These are phyloP conservation scores for Sarcodon sp. DNA, from an alignment of 768 basidiomycete genomes.

Conservation along the genomic window DNA sequence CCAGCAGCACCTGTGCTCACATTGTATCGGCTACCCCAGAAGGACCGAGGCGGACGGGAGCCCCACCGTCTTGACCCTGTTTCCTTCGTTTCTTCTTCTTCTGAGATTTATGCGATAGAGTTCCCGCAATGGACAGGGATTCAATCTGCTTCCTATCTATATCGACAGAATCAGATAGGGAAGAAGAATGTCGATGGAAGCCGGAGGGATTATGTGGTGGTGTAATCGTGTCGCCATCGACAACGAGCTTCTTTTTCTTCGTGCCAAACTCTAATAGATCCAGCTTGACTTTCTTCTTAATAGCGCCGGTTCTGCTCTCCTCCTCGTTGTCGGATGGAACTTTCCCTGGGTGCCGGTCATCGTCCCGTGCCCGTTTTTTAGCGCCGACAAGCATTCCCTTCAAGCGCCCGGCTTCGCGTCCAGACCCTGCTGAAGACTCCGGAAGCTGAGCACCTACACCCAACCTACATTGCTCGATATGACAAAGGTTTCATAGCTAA, in stretches of 20 bases:
- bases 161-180: too few species aligned
- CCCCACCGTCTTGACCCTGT: too few species aligned
- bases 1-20: too few species aligned
- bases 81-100: too few species aligned
- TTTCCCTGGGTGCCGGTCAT: conserved; percentile 16
- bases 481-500: conserved; percentile 3
- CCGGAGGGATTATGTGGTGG: too few species aligned
- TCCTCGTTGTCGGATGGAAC: conserved; percentile 31
- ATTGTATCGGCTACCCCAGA: too few species aligned
- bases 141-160: too few species aligned
- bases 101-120: too few species aligned
- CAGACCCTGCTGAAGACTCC: conserved; percentile 24
- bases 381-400: conserved; percentile 40
- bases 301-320: conserved; percentile 43
- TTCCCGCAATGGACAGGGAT: too few species aligned
- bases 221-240: too few species aligned
- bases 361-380: conserved; percentile 33
- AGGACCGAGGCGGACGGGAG: too few species aligned
- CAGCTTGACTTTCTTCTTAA: conserved; percentile 43
- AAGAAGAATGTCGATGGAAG: too few species aligned
- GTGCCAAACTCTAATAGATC: conserved; percentile 41
- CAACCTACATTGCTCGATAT: conserved; percentile 28
- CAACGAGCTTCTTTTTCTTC: conserved; percentile 19
- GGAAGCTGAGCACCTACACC: conserved; percentile 64
- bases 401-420: conserved; percentile 47